Conservation (phyloP, 2,329 filamentous ascomycete genomes). For the Cadophora luteo-olivacea region DNA sequence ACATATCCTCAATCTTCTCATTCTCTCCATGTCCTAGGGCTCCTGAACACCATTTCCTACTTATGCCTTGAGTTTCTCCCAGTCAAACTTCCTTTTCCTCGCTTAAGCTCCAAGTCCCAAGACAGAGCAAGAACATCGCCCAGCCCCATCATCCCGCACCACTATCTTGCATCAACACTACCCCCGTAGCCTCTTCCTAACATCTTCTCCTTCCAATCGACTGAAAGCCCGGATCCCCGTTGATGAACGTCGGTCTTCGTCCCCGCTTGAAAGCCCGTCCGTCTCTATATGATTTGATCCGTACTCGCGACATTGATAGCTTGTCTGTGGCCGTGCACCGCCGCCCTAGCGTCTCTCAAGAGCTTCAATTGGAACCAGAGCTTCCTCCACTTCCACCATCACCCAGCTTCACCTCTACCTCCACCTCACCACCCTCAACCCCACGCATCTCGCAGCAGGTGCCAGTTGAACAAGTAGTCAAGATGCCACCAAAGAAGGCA, state of each 20-base stretch:
- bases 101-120: too few species aligned
- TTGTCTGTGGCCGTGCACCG: conserved; percentile 40
- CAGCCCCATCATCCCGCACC: conserved; percentile 19
- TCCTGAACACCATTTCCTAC: background rate
- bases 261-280: conserved; percentile 64
- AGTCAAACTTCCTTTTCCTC: too few species aligned
- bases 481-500: conserved; percentile 50
- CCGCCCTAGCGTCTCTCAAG: conserved; percentile 43
- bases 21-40: too few species aligned
- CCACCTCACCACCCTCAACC: conserved; percentile 40
- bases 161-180: conserved; percentile 4
- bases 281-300: conserved; percentile 67
- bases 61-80: background rate
- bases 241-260: conserved; percentile 47
- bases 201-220: conserved; percentile 23
- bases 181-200: conserved; percentile 15
- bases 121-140: background rate
- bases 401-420: conserved; percentile 15
- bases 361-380: conserved; percentile 49
- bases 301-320: conserved; percentile 54
- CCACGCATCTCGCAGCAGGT: conserved; percentile 28
- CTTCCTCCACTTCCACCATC: conserved; percentile 46
- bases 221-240: conserved; percentile 23
- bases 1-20: too few species aligned
- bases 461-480: conserved; percentile 33